Evolutionary conservation across 352 stramenopile species (phyloP).

Genomic region (Pythium chondricola): DNA sequence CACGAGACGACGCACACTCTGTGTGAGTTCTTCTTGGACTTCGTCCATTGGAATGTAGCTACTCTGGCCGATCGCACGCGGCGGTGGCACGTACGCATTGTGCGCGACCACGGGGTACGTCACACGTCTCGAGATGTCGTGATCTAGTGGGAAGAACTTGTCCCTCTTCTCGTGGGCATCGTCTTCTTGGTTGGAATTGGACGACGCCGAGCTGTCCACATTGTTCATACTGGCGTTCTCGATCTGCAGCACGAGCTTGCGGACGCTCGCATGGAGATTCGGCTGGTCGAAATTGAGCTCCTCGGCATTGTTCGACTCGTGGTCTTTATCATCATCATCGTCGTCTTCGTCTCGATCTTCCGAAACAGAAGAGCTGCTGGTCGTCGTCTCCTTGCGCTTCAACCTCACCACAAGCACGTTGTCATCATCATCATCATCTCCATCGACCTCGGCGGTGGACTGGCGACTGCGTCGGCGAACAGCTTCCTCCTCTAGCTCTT

Average conservation of each 20-base stretch:
- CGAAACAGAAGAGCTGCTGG: not conserved
- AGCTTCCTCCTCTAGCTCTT: slow-evolving; percentile 8
- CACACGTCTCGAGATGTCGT: slow-evolving; percentile 1
- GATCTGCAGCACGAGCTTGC: slow-evolving; percentile 44
- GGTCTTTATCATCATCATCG: not conserved
- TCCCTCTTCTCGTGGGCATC: slow-evolving; percentile 14
- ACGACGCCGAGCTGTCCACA: too few relatives aligned
- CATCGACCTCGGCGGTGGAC: slow-evolving; percentile 24
- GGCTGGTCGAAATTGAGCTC: slow-evolving; percentile 39
- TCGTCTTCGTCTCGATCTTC: slow-evolving; percentile 1
- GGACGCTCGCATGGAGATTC: slow-evolving; percentile 39
- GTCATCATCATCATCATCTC: slow-evolving; percentile 10
- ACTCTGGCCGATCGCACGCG: slow-evolving; percentile 4
- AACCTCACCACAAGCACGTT: slow-evolving; percentile 2
- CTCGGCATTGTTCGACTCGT: slow-evolving; percentile 9
- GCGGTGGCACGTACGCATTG: not conserved
- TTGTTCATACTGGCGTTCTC: slow-evolving; percentile 34
- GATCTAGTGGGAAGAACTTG: not conserved
- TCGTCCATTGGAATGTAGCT: slow-evolving; percentile 31
- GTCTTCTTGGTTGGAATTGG: slow-evolving; percentile 46
- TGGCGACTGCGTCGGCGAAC: slow-evolving; percentile 20
- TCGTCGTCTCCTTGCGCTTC: not conserved
- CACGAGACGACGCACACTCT: slow-evolving; percentile 68
- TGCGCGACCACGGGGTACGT: slow-evolving; percentile 11
- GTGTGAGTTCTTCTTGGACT: slow-evolving; percentile 61